Conservation (phyloP, 768 basidiomycete genomes). For the Termitomyces sp. region DNA sequence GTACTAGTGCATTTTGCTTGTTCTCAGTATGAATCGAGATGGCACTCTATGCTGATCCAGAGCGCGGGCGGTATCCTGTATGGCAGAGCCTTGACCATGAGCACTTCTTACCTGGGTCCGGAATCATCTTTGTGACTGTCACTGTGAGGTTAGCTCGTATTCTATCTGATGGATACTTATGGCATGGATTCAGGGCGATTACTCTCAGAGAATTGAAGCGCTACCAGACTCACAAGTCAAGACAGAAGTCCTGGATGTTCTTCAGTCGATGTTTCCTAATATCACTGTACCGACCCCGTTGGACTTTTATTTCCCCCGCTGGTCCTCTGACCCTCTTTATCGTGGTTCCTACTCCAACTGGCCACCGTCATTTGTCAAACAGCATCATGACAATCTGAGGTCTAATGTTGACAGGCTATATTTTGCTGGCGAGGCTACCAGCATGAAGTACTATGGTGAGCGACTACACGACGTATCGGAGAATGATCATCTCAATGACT, state of each 20-base stretch:
- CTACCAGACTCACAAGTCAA: slow-evolving; percentile 42
- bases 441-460: slow-evolving; percentile 51
- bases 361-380: slow-evolving; percentile 53
- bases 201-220: slow-evolving; percentile 50
- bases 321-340: slow-evolving; percentile 47
- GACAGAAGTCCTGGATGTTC: slow-evolving; percentile 48
- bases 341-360: slow-evolving; percentile 67
- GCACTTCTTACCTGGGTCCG: slow-evolving; percentile 55
- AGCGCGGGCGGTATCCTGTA: slow-evolving; percentile 58
- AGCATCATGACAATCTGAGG: slow-evolving; percentile 50
- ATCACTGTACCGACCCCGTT: slow-evolving; percentile 47
- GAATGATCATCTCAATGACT: neutral
- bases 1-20: neutral
- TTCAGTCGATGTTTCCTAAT: slow-evolving; percentile 56
- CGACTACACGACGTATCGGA: neutral
- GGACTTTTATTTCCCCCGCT: slow-evolving; percentile 50
- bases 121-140: slow-evolving; percentile 49
- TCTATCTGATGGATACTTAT: neutral
- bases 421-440: slow-evolving; percentile 63
- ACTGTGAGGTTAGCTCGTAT: slow-evolving; percentile 23
- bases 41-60: slow-evolving; percentile 50
- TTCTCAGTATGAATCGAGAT: slow-evolving; percentile 24
- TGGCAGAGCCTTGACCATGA: slow-evolving; percentile 62
- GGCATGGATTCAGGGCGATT: slow-evolving; percentile 42
- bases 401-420: slow-evolving; percentile 50